Conservation (phyloP, 768 basidiomycete genomes). For the Sutorius australiensis region DNA sequence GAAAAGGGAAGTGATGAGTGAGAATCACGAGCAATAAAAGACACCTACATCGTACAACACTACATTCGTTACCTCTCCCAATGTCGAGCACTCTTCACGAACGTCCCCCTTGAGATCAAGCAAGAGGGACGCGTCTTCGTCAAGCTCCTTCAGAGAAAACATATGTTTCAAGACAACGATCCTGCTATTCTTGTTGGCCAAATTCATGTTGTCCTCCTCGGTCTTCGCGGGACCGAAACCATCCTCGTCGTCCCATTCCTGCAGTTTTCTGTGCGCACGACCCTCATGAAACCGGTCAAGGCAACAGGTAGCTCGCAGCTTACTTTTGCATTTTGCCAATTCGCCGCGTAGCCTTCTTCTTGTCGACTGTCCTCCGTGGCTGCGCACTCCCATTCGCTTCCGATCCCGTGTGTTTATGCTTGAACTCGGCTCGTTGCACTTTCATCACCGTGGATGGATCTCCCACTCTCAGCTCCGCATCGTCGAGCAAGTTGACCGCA, state of each 20-base stretch:
- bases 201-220: constrained; percentile 46
- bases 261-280: constrained; percentile 62
- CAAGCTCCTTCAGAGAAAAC: constrained; percentile 85
- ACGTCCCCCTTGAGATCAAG: constrained; percentile 97
- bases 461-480: constrained; percentile 85
- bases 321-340: constrained; percentile 89
- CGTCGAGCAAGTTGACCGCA: constrained; percentile 83
- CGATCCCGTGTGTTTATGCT: constrained; percentile 54
- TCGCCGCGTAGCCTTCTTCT: constrained; percentile 69
- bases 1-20: constrained; percentile 1
- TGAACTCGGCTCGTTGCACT: constrained; percentile 74
- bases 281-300: neutral
- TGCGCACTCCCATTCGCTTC: constrained; percentile 41
- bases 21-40: neutral
- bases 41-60: constrained; percentile 86
- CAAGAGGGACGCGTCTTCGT: constrained; percentile 78
- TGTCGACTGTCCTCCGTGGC: constrained; percentile 64
- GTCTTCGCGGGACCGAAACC: constrained; percentile 76
- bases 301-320: neutral
- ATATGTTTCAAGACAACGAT: constrained; percentile 94
- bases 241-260: constrained; percentile 93
- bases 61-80: constrained; percentile 96
- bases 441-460: constrained; percentile 69
- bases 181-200: constrained; percentile 55
- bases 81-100: constrained; percentile 81